Evolutionary conservation across 208 protist species (phyloP).

Genomic region (Leishmania major): DNA sequence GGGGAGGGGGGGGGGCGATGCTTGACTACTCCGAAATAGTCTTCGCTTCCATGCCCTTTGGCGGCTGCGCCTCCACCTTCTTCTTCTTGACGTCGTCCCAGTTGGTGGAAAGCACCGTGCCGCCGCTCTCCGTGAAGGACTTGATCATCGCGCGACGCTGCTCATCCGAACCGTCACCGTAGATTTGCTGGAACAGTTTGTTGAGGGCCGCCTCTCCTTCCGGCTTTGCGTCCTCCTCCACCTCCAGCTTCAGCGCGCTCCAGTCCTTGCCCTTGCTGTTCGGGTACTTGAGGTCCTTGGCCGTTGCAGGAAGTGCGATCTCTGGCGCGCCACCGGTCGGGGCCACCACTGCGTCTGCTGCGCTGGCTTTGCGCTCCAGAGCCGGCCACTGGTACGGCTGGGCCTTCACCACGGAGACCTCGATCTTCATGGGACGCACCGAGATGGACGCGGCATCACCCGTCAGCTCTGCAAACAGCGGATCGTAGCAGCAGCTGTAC

Average conservation of each 20-base stretch:
- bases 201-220: conserved; percentile 93
- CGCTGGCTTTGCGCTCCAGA: conserved; percentile 46
- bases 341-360: conserved; percentile 2
- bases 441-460: conserved; percentile 33
- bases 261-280: conserved; percentile 90
- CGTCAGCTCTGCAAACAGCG: conserved; percentile 60
- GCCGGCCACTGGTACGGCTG: conserved; percentile 69
- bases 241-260: conserved; percentile 68
- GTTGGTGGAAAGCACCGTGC: conserved; percentile 96
- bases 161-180: conserved; percentile 90
- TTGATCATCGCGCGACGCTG: conserved; percentile 95
- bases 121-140: conserved; percentile 94
- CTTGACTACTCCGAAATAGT: conserved; percentile 34
- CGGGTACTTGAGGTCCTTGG: conserved; percentile 68
- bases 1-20: neutral
- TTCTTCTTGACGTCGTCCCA: conserved; percentile 93
- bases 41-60: conserved; percentile 92
- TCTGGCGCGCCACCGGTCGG: conserved; percentile 9
- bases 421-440: conserved; percentile 89
- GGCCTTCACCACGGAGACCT: conserved; percentile 69
- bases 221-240: conserved; percentile 86
- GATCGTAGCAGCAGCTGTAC: conserved; percentile 71
- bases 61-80: conserved; percentile 83
- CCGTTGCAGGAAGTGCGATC: conserved; percentile 24
- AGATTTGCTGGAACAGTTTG: conserved; percentile 94